phyloP scores from a whole-genome alignment of 495 filamentous ascomycete species.

The Penicillium alfredii region DNA sequence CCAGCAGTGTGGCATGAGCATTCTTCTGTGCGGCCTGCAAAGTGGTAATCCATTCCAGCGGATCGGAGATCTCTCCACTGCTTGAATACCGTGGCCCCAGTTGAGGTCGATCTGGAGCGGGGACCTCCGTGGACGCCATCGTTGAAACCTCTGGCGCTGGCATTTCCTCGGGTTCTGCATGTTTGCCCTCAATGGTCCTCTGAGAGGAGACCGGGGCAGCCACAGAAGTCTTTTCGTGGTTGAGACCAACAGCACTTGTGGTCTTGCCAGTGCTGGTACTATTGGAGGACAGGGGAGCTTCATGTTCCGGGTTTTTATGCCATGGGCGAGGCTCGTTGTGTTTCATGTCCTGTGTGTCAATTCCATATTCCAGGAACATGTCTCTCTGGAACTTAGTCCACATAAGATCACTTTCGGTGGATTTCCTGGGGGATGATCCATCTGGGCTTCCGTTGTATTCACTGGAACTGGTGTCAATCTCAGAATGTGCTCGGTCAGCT shows the following conservation, averaged over 20 bases:
- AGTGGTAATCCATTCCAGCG: conserved; percentile 24
- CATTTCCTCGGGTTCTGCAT: not conserved
- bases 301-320: too few relatives aligned
- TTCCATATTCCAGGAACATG: conserved; percentile 22
- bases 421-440: conserved; percentile 1
- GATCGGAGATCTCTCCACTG: too few relatives aligned
- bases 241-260: not conserved
- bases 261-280: conserved; percentile 2
- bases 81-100: too few relatives aligned
- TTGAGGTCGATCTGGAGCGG: too few relatives aligned
- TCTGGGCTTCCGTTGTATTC: conserved; percentile 6
- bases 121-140: too few relatives aligned
- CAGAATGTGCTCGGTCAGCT: not conserved
- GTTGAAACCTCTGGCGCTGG: not conserved
- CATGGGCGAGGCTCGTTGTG: too few relatives aligned
- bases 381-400: conserved; percentile 18
- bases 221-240: not conserved
- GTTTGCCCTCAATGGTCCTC: not conserved
- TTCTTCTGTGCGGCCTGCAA: conserved; percentile 20
- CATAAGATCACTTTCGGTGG: not conserved
- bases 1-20: conserved; percentile 15
- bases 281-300: too few relatives aligned
- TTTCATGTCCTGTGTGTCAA: conserved; percentile 12
- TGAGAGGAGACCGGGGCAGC: conserved; percentile 1
- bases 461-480: conserved; percentile 8